Evolutionary conservation across 345 rosid species (phyloP).

Genomic region (Angophora floribunda): DNA sequence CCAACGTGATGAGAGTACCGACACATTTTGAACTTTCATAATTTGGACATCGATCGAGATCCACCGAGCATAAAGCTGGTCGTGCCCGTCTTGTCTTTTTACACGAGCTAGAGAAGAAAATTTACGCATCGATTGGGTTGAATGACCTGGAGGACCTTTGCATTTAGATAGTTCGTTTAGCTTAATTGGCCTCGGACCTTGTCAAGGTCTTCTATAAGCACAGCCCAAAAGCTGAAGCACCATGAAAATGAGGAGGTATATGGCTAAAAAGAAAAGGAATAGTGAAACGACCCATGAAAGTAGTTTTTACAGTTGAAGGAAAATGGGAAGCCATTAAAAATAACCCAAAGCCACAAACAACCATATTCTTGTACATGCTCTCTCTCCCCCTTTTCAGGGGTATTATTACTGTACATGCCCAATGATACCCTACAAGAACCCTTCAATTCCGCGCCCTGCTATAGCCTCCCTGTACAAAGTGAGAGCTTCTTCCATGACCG

Average conservation of each 20-base stretch:
- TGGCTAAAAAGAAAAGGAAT: not conserved
- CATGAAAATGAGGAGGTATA: not conserved
- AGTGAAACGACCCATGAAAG: not conserved
- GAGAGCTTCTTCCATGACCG: slow-evolving; percentile 93
- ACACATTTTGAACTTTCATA: not conserved
- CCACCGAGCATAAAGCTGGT: not conserved
- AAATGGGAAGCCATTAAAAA: not conserved
- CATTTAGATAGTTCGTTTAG: not conserved
- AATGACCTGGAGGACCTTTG: not conserved
- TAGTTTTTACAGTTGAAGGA: not conserved
- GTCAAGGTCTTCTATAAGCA: not conserved
- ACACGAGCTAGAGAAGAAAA: not conserved
- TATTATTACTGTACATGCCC: not conserved
- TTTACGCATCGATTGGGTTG: not conserved
- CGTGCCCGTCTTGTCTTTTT: not conserved
- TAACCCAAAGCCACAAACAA: not conserved
- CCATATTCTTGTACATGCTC: not conserved
- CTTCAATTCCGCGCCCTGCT: slow-evolving; percentile 64
- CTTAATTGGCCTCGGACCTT: not conserved
- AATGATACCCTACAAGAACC: slow-evolving; percentile 45
- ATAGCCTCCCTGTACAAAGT: slow-evolving; percentile 47
- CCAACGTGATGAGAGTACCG: not conserved
- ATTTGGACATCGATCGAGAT: not conserved
- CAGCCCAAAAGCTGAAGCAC: not conserved
- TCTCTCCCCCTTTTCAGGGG: not conserved